Evolutionary conservation across 1,139 yeast genomes (phyloP), one percentile per base, ranked within the genome.

Genomic region (Oligophagozyma castellii): DNA sequence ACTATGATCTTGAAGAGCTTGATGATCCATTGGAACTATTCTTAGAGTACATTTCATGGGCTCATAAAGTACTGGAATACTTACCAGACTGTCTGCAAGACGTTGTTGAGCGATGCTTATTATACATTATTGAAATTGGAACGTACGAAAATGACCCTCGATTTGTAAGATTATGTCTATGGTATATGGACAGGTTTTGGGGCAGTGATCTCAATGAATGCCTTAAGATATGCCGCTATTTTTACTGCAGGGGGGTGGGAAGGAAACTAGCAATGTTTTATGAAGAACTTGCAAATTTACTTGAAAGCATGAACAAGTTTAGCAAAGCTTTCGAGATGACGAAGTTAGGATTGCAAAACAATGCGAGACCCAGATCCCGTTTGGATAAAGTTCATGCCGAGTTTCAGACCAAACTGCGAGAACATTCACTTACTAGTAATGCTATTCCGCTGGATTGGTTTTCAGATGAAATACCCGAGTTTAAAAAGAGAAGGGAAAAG

Each of bases 11-110:
- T 2, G 74, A 68, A 1, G 78, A 75, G 15, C 51, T 71, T 23
- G 95, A 84, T 53, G 95, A 86, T 46, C 95, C 95, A 0, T 53
- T 84, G 16, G 80, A 77, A 35, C 68, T 72, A 1, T 83, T 67
- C 51, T 44, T 81, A 14, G 75, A 74, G 13, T 84, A 81, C 41
- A 63, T 86, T 11, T 53, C 60, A 11, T 86, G 95, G 94, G 70
- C 72, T 5, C 71, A 68, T 31, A 63, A 65, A 26, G 66, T 63
- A 23, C 78, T 56, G 40, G 86, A 93, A 0, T 73, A 73, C 25
- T 93, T 93, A 0, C 89, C 84, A 0, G 86, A 84, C 0, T 58
- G 83, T 30, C 56, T 83, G 8, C 18, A 19, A 12, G 61, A 57
- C 14, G 51, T 80, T 4, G 58, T 84, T 16, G 95, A 84, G 47